A percentile compares a stretch with the other conserved stretches of the same genome.
These are phyloP conservation scores for Hyphodiscus hymeniophilus DNA, from an alignment of 495 filamentous ascomycete species.

Conservation along the genomic window DNA sequence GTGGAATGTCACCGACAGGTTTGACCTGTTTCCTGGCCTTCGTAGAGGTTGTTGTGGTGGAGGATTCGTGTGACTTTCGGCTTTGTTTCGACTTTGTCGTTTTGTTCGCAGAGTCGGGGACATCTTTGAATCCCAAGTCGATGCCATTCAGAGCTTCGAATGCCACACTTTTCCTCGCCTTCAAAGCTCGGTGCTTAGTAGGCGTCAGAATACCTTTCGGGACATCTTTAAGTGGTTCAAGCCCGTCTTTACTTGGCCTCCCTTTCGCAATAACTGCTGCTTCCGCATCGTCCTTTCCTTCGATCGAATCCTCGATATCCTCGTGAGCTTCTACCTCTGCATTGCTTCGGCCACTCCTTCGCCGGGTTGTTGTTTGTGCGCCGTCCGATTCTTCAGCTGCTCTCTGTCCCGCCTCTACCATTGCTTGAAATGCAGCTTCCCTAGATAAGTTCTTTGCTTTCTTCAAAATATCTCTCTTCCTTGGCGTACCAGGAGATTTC, in stretches of 20 bases:
- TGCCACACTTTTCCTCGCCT: conserved; percentile 15
- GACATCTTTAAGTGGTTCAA: not conserved
- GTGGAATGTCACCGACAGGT: not conserved
- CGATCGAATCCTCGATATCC: too few species aligned
- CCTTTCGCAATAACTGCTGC: conserved; percentile 1
- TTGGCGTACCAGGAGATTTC: conserved; percentile 1
- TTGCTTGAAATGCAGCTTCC: conserved; percentile 7
- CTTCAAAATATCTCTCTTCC: conserved; percentile 14
- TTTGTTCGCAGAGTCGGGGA: conserved; percentile 13
- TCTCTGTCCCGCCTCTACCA: conserved; percentile 1
- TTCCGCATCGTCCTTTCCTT: not conserved
- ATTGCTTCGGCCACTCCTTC: not conserved
- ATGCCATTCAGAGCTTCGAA: conserved; percentile 13
- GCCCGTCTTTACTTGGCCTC: conserved; percentile 1
- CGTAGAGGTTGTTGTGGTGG: not conserved
- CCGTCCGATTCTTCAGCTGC: conserved; percentile 3
- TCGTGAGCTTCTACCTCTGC: not conserved
- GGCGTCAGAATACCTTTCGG: conserved; percentile 21
- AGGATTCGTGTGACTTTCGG: not conserved
- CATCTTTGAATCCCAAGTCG: conserved; percentile 22
- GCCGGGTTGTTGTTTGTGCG: not conserved
- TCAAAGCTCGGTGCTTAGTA: conserved; percentile 7
- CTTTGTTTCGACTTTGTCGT: not conserved
- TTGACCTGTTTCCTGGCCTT: not conserved
- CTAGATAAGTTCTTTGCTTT: conserved; percentile 12